These are phyloP conservation scores for Fraxinus nigra DNA, from an alignment of 305 asterid genomes.

Conservation along the genomic window DNA sequence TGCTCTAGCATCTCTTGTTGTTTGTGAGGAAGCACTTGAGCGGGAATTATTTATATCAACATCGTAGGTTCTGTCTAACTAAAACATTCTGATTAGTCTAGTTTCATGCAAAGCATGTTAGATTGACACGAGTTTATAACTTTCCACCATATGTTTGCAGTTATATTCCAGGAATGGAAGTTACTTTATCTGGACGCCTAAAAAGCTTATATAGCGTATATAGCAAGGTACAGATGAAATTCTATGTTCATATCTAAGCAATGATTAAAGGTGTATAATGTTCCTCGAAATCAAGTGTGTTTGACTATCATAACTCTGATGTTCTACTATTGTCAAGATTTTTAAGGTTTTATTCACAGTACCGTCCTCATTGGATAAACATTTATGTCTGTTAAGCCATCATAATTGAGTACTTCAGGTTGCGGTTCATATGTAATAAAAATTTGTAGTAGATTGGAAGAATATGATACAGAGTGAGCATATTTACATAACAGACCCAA, in stretches of 20 bases:
- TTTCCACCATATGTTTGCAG: constrained; percentile 45
- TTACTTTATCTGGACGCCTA: constrained; percentile 77
- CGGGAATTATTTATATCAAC: constrained; percentile 83
- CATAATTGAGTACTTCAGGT: constrained; percentile 6
- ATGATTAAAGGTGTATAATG: not conserved
- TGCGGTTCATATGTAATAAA: constrained; percentile 20
- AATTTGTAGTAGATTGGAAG: constrained; percentile 17
- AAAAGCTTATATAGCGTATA: constrained; percentile 91
- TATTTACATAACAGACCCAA: constrained; percentile 5
- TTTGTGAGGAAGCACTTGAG: constrained; percentile 95
- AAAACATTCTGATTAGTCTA: constrained; percentile 13
- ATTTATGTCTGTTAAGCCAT: not conserved
- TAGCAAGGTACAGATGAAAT: constrained; percentile 60
- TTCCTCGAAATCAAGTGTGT: constrained; percentile 14
- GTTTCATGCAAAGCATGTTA: constrained; percentile 6
- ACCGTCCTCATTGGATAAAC: not conserved
- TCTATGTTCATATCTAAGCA: constrained; percentile 8
- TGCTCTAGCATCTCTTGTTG: constrained; percentile 84
- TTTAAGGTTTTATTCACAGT: not conserved
- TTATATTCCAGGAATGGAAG: constrained; percentile 97
- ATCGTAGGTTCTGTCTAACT: constrained; percentile 58
- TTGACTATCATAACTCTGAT: not conserved
- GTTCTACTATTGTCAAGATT: not conserved
- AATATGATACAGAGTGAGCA: not conserved
- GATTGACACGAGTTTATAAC: constrained; percentile 5